Percentiles rank a stretch among this genome's conserved stretches.
These are phyloP conservation scores for Torulaspora delbrueckii DNA, from an alignment of 805 yeast species.

Conservation along the genomic window DNA sequence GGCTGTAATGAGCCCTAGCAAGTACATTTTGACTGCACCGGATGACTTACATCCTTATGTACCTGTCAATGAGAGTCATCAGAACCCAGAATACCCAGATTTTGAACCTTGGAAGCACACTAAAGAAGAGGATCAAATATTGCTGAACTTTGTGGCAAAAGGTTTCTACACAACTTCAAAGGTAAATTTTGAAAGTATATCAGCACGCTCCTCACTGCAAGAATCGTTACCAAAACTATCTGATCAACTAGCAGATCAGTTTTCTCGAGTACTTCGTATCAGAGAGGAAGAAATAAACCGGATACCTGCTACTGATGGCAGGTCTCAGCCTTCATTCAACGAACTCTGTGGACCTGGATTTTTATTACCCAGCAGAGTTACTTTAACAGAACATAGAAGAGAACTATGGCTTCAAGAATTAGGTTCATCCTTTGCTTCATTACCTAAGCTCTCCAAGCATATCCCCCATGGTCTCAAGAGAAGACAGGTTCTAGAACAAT, in stretches of 20 bases:
- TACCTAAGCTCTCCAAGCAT: slow-evolving; percentile 64
- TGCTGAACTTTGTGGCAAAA: slow-evolving; percentile 31
- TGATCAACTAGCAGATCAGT: slow-evolving; percentile 27
- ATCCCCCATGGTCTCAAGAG: slow-evolving; percentile 89
- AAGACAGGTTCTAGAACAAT: slow-evolving; percentile 64
- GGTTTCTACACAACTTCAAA: slow-evolving; percentile 34
- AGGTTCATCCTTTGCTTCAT: slow-evolving; percentile 60
- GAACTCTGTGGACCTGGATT: slow-evolving; percentile 33
- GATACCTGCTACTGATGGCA: slow-evolving; percentile 18
- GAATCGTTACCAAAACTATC: slow-evolving; percentile 33
- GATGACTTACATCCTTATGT: slow-evolving; percentile 33
- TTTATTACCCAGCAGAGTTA: slow-evolving; percentile 51
- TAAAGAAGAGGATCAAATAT: slow-evolving; percentile 30
- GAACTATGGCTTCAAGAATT: slow-evolving; percentile 83
- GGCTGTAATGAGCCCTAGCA: slow-evolving; percentile 21
- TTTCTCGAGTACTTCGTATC: slow-evolving; percentile 27
- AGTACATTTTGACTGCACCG: slow-evolving; percentile 32
- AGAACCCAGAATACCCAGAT: slow-evolving; percentile 29
- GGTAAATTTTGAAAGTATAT: slow-evolving; percentile 35
- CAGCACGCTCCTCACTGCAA: slow-evolving; percentile 35
- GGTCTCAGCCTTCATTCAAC: slow-evolving; percentile 13
- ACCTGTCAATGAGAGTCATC: slow-evolving; percentile 9
- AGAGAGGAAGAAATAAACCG: slow-evolving; percentile 33
- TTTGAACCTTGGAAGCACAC: slow-evolving; percentile 36
- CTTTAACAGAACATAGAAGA: slow-evolving; percentile 78